Percentiles rank a stretch among this genome's conserved stretches.
These are phyloP conservation scores for Pythium diclinum DNA, from an alignment of 352 stramenopile species.

Conservation along the genomic window DNA sequence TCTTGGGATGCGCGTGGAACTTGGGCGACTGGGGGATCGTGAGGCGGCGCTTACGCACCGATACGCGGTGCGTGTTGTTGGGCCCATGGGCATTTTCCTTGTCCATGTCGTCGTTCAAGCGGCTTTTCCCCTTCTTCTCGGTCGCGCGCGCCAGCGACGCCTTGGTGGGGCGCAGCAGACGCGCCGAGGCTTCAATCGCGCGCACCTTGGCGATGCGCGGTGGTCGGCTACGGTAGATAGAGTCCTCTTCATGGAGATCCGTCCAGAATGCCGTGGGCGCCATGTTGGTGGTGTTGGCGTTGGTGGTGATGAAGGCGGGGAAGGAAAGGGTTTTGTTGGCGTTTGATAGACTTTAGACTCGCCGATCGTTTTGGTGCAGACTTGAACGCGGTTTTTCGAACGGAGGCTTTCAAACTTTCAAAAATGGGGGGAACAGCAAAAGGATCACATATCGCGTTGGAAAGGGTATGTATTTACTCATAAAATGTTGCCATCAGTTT, in stretches of 20 bases:
- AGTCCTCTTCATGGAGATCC: slow-evolving; percentile 36
- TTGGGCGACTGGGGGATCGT: slow-evolving; percentile 73
- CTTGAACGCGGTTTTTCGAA: background rate
- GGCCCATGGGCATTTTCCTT: slow-evolving; percentile 24
- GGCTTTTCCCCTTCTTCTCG: slow-evolving; percentile 46
- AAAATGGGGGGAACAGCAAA: slow-evolving; percentile 16
- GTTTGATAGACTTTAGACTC: background rate
- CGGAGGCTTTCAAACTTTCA: slow-evolving; percentile 35
- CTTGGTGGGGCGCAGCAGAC: slow-evolving; percentile 55
- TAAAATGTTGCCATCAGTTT: slow-evolving; percentile 11
- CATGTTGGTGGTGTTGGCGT: slow-evolving; percentile 19
- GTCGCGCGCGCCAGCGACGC: slow-evolving; percentile 47
- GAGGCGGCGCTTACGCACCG: slow-evolving; percentile 29
- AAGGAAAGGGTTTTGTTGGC: background rate
- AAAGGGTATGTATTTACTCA: background rate
- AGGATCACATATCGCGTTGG: background rate
- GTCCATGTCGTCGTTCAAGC: slow-evolving; percentile 37
- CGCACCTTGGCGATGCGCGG: slow-evolving; percentile 47
- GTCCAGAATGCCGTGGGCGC: slow-evolving; percentile 31
- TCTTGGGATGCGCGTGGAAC: slow-evolving; percentile 41
- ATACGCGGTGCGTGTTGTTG: slow-evolving; percentile 8
- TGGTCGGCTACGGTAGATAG: slow-evolving; percentile 43
- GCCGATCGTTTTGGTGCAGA: background rate
- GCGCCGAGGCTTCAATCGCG: slow-evolving; percentile 54
- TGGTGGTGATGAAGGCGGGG: slow-evolving; percentile 3